A percentile compares a stretch with the other conserved stretches of the same genome.
Conservation (phyloP, 2,329 filamentous ascomycete species). For the Ophiostoma sp. region DNA sequence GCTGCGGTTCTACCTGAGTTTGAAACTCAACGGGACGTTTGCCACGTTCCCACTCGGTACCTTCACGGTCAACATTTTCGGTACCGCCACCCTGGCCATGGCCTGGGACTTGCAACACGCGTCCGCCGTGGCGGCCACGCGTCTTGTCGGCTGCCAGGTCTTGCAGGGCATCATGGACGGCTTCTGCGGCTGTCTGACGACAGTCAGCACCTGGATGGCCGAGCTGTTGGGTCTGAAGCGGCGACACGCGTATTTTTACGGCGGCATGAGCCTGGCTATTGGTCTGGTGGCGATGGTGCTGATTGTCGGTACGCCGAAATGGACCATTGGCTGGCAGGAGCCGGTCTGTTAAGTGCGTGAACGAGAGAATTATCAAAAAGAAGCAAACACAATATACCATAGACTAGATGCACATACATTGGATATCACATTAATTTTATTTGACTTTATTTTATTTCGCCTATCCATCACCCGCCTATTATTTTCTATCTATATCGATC, state of each 20-base stretch:
- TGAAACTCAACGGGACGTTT: slow-evolving; percentile 67
- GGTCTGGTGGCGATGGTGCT: slow-evolving; percentile 62
- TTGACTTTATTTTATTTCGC: background rate
- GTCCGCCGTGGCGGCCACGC: slow-evolving; percentile 46
- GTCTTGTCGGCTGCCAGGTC: slow-evolving; percentile 61
- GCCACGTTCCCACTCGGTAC: slow-evolving; percentile 80
- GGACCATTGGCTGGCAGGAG: slow-evolving; percentile 59
- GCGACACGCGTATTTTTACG: slow-evolving; percentile 66
- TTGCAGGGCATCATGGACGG: slow-evolving; percentile 65
- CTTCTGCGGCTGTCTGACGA: slow-evolving; percentile 67
- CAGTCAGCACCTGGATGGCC: slow-evolving; percentile 65
- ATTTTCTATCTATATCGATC: background rate
- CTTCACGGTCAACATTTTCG: slow-evolving; percentile 76
- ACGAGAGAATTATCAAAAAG: background rate
- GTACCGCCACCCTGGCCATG: slow-evolving; percentile 73
- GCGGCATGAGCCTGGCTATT: slow-evolving; percentile 57
- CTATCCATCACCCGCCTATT: background rate
- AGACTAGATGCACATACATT: background rate
- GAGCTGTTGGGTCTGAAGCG: slow-evolving; percentile 56
- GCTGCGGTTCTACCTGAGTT: slow-evolving; percentile 69
- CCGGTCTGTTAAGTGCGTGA: background rate
- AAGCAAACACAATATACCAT: background rate
- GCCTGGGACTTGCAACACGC: slow-evolving; percentile 74
- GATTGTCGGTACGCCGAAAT: slow-evolving; percentile 74
- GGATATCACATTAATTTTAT: background rate